phyloP scores from a whole-genome alignment of 345 rosid species.

The Eucalyptus caleyi region DNA sequence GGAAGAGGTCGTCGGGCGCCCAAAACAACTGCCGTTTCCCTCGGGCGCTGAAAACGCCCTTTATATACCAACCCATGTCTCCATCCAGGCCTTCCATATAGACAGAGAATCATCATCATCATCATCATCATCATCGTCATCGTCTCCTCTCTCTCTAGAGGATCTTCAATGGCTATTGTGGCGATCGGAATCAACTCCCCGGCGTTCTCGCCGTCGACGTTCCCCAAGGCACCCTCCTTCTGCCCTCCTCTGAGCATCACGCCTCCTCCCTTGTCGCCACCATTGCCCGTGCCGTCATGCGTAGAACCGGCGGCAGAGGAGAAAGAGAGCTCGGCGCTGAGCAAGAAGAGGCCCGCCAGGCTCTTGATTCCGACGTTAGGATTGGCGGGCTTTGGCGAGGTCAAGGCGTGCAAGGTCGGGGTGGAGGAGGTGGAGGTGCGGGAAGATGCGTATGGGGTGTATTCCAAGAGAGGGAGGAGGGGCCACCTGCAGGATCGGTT shows the following conservation, averaged over 20 bases:
- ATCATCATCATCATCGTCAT: background rate
- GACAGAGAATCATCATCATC: background rate
- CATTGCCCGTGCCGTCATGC: background rate
- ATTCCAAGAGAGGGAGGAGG: slow-evolving; percentile 33
- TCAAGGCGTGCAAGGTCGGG: background rate
- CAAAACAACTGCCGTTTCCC: background rate
- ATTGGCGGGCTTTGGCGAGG: background rate
- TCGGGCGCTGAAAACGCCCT: background rate
- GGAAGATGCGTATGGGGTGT: slow-evolving; percentile 26
- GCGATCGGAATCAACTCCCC: slow-evolving; percentile 19
- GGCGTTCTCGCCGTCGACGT: slow-evolving; percentile 19
- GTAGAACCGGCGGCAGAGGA: background rate
- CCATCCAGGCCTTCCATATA: background rate
- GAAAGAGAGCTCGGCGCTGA: background rate
- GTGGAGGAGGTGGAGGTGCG: slow-evolving; percentile 13
- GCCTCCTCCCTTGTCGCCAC: background rate
- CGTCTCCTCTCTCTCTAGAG: background rate
- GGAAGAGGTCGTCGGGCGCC: background rate
- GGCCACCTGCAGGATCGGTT: slow-evolving; percentile 32
- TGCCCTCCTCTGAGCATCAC: background rate
- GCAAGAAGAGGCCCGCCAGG: slow-evolving; percentile 32
- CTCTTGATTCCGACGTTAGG: slow-evolving; percentile 9
- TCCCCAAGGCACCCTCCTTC: slow-evolving; percentile 2
- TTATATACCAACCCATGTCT: background rate
- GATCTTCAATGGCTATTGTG: slow-evolving; percentile 2